Percentiles rank a stretch among this genome's conserved stretches.
These are phyloP conservation scores for Mangifera indica DNA, from an alignment of 345 rosid species.

Conservation along the genomic window DNA sequence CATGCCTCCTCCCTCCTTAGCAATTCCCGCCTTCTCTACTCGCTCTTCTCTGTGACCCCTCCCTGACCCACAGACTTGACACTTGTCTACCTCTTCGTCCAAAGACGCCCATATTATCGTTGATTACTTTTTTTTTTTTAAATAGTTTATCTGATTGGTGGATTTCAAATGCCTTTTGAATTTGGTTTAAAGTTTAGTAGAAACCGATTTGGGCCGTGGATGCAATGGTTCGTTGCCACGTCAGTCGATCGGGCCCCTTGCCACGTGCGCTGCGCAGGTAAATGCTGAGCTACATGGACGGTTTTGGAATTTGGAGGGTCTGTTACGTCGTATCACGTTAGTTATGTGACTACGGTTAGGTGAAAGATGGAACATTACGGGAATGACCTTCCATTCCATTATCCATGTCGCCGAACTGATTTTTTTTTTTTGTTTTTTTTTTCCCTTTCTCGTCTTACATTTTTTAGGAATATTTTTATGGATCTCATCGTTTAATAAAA, in stretches of 20 bases:
- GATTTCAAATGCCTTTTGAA: conserved; percentile 17
- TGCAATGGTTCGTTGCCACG: conserved; percentile 12
- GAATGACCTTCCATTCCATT: conserved; percentile 13
- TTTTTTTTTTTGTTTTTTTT: conserved; percentile 3
- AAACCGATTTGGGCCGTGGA: background rate
- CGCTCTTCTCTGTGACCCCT: conserved; percentile 29
- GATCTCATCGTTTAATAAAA: too few species aligned
- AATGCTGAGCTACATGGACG: conserved; percentile 17
- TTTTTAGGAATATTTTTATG: background rate
- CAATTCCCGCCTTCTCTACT: conserved; percentile 28
- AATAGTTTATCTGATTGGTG: background rate
- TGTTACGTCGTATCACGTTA: conserved; percentile 34
- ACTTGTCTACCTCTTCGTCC: background rate
- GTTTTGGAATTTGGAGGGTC: conserved; percentile 8
- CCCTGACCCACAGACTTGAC: conserved; percentile 41
- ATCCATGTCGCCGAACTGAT: background rate
- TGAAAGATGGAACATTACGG: conserved; percentile 27
- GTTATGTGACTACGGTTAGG: conserved; percentile 37
- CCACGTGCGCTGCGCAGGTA: conserved; percentile 17
- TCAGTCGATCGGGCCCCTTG: background rate
- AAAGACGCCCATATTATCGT: background rate
- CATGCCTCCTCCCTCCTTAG: conserved; percentile 37
- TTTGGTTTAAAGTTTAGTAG: background rate
- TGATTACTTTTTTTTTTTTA: too few species aligned
- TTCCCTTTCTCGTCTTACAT: background rate